Percentiles rank a stretch among this genome's conserved stretches.
These are phyloP conservation scores for Rhodotorula babjevae DNA, from an alignment of 768 basidiomycete species.

Conservation along the genomic window DNA sequence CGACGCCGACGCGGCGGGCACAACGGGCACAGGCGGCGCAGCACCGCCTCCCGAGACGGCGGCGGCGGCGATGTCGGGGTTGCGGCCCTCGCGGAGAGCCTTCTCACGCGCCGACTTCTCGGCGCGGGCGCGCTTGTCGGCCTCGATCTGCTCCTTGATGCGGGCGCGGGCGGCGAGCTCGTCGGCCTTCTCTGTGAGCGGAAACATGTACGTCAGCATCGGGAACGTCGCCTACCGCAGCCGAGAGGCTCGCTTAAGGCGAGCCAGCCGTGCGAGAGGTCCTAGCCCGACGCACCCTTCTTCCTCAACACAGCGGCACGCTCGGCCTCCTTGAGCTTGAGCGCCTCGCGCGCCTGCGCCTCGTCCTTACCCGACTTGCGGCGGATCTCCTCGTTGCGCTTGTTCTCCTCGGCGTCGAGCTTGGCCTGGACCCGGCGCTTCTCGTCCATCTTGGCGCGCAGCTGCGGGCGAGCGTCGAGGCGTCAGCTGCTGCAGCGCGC, in stretches of 20 bases:
- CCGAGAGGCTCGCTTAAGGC: background rate
- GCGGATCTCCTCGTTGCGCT: conserved; percentile 69
- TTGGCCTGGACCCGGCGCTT: conserved; percentile 71
- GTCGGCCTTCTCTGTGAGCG: conserved; percentile 70
- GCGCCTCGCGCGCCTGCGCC: conserved; percentile 66
- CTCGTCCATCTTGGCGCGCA: conserved; percentile 70
- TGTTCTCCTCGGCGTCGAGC: conserved; percentile 65
- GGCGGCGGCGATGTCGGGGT: conserved; percentile 23
- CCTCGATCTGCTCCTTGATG: conserved; percentile 89
- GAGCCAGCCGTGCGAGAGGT: background rate
- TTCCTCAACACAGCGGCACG: conserved; percentile 69
- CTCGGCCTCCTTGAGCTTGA: conserved; percentile 55
- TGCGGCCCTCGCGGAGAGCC: conserved; percentile 72
- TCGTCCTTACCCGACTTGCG: conserved; percentile 85
- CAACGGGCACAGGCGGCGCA: conserved; percentile 42
- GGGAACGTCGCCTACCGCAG: background rate
- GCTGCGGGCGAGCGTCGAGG: conserved; percentile 25
- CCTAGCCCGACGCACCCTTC: conserved; percentile 55
- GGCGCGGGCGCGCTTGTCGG: conserved; percentile 81
- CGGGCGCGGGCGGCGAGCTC: conserved; percentile 80
- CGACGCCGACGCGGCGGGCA: conserved; percentile 45
- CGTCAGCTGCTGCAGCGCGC: too few relatives aligned
- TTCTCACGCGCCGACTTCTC: conserved; percentile 87
- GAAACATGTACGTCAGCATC: background rate
- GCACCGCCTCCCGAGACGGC: conserved; percentile 39